Evolutionary conservation across 2,329 filamentous ascomycete genomes (phyloP), one percentile per base, ranked within the genome.

Genomic region (Fonsecaea pedrosoi): DNA sequence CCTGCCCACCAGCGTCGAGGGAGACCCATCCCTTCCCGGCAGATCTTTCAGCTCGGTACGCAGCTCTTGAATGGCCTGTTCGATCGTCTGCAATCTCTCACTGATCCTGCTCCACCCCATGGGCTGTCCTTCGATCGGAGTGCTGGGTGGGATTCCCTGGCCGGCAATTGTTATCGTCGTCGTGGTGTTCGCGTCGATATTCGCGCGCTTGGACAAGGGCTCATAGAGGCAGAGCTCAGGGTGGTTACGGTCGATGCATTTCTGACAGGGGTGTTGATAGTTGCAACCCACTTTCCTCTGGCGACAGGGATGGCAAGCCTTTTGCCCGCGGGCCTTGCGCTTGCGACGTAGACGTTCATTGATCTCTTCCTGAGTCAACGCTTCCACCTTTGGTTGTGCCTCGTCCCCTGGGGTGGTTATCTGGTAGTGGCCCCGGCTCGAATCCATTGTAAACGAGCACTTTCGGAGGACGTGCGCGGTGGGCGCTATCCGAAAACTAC

Each of bases 191-290:
- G 59, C 30, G 34, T 35, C 38, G 32, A 54, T 12, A n/a, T 40
- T 54, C 34, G 59, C 35, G n/a, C 59, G 59, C 69, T 82, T 82
- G 32, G 78, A 78, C 13, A 79, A 78, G 4, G 79, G 78, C 73
- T 82, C 79, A 68, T 82, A 82, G 10, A 80, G 80, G 67, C 80
- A 82, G 13, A 82, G 76, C 40, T 82, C 78, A 42, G 79, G 79
- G 71, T 82, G 80, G 68, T 82, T 80, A 64, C 80, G 78, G 71
- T 82, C 82, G 38, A 82, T 78, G 64, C 80, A 82, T 18, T 79
- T 79, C 66, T 82, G 79, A 71, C 80, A 82, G 3, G 80, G 80
- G 3, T 73, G 69, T 2, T 21, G 57, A 2, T 73, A 73, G 48
- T 78, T 75, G 45, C 77, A 78, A 66, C 77, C 77, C 12, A 78